Evolutionary conservation across 2,329 filamentous ascomycete genomes (phyloP), one percentile per base, ranked within the genome.

Genomic region (Diaporthe amygdali): DNA sequence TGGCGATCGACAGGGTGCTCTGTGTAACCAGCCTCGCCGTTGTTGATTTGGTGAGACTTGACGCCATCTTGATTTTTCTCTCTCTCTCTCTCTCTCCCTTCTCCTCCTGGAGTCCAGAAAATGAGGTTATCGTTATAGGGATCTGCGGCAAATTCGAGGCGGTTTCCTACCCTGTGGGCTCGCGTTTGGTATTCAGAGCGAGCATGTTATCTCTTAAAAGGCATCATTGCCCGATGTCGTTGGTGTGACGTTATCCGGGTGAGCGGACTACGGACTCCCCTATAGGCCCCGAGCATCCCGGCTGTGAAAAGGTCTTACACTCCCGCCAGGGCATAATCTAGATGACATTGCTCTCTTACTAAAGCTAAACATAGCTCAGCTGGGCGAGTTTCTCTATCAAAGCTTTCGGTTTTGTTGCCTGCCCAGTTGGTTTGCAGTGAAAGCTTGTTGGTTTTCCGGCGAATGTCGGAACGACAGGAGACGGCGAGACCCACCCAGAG

Each of bases 171-270:
- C 27, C 59, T 32, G 27, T 17, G 41, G 47, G 56, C 41, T 63
- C 41, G 41, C 41, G 27, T 6, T 47, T 49, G 34, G 20, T 44
- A 27, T 34, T 30, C 7, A 17, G 20, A 34, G 59, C 59, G 44
- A 49, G 59, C 44, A 27, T 64, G 41, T 12, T 14, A 49, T 12
- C 20, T 17, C 44, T 49, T 37, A 64, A 49, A 68, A 59, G 66
- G 66, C 30, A 22, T 34, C 14, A 30, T 8, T 37, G 4, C 20
- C 15, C 8, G 27, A 30, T 68, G 41, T 68, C 66, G 51, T 68
- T 56, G 66, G 30, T 49, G 66, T 68, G 66, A 68, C 66, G 66
- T 68, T 56, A 56, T 68, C 32, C 59, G 41, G 44, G 59, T 14
- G n/a, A n/a, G 20, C 30, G 59, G 59, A 20, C 59, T 49, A 17